A percentile compares a stretch with the other conserved stretches of the same genome.
phyloP scores from a whole-genome alignment of 768 basidiomycete genomes.

The Porpolomopsis calyptriformis region DNA sequence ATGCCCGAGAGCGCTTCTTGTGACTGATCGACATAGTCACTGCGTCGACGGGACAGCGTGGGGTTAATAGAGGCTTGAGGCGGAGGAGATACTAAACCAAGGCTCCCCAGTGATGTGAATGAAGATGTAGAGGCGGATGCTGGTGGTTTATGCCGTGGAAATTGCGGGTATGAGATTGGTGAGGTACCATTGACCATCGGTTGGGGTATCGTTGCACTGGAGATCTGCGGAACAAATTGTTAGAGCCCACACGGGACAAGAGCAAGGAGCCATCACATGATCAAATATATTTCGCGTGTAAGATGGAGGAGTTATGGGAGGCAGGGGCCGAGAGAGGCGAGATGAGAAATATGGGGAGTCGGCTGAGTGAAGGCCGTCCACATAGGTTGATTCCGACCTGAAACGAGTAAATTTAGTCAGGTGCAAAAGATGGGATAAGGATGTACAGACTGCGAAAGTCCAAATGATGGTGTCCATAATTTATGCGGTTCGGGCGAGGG shows the following conservation, averaged over 20 bases:
- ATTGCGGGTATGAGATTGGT: slow-evolving; percentile 46
- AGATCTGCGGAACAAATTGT: slow-evolving; percentile 20
- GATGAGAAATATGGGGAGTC: slow-evolving; percentile 7
- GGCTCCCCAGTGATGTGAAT: slow-evolving; percentile 28
- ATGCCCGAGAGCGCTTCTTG: slow-evolving; percentile 48
- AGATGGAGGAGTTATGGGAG: slow-evolving; percentile 29
- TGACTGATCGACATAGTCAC: slow-evolving; percentile 73
- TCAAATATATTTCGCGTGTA: slow-evolving; percentile 39
- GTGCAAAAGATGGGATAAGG: neutral
- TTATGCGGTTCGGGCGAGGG: neutral
- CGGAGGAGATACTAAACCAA: slow-evolving; percentile 49
- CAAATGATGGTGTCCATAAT: slow-evolving; percentile 6
- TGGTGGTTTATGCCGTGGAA: slow-evolving; percentile 27
- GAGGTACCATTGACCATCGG: slow-evolving; percentile 31
- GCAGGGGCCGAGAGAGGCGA: slow-evolving; percentile 25
- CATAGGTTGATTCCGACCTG: neutral
- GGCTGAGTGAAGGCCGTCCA: slow-evolving; percentile 14
- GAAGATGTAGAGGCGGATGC: slow-evolving; percentile 22
- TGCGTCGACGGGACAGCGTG: slow-evolving; percentile 62
- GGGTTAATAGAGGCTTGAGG: slow-evolving; percentile 82
- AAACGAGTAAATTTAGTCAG: neutral
- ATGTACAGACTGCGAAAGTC: neutral
- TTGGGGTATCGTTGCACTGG: slow-evolving; percentile 14
- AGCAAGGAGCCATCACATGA: slow-evolving; percentile 21
- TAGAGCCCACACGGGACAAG: slow-evolving; percentile 24